Evolutionary conservation across 2,329 filamentous ascomycete species (phyloP).

Genomic region (Talaromyces sp.): DNA sequence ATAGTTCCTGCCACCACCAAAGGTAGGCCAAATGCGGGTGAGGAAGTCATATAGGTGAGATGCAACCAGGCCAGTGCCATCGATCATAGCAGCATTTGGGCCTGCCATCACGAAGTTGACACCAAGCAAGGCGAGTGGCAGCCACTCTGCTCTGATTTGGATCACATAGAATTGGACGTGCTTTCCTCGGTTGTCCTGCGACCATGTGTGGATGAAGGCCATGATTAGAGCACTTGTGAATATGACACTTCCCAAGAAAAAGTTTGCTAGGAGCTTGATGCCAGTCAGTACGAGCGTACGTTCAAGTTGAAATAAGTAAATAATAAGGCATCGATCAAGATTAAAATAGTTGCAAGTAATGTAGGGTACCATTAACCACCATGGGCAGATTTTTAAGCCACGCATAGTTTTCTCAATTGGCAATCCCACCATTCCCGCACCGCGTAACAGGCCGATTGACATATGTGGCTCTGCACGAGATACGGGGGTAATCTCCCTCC

Average conservation of each 20-base stretch:
- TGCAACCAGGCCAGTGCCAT: constrained; percentile 73
- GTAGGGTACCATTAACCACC: constrained; percentile 62
- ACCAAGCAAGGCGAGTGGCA: constrained; percentile 74
- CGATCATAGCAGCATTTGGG: constrained; percentile 51
- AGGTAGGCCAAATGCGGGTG: constrained; percentile 79
- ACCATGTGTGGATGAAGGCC: constrained; percentile 76
- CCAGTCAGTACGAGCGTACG: constrained; percentile 20
- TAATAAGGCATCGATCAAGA: constrained; percentile 6
- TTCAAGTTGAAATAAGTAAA: constrained; percentile 1
- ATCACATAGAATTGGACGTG: constrained; percentile 76
- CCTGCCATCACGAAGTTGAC: constrained; percentile 66
- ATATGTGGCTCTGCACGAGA: constrained; percentile 54
- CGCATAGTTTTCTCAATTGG: constrained; percentile 58
- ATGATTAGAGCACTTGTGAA: constrained; percentile 58
- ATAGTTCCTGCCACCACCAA: constrained; percentile 74
- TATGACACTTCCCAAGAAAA: constrained; percentile 23
- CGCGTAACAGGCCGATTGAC: constrained; percentile 54
- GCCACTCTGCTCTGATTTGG: constrained; percentile 71
- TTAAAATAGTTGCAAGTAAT: constrained; percentile 32
- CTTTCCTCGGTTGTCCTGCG: constrained; percentile 74
- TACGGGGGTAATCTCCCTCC: constrained; percentile 74
- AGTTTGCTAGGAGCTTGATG: constrained; percentile 38
- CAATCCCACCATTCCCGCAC: constrained; percentile 71
- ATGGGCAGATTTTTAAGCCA: constrained; percentile 50
- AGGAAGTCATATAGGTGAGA: constrained; percentile 90